Evolutionary conservation across 495 filamentous ascomycete species (phyloP).

Genomic region (Aspergillus diversus): DNA sequence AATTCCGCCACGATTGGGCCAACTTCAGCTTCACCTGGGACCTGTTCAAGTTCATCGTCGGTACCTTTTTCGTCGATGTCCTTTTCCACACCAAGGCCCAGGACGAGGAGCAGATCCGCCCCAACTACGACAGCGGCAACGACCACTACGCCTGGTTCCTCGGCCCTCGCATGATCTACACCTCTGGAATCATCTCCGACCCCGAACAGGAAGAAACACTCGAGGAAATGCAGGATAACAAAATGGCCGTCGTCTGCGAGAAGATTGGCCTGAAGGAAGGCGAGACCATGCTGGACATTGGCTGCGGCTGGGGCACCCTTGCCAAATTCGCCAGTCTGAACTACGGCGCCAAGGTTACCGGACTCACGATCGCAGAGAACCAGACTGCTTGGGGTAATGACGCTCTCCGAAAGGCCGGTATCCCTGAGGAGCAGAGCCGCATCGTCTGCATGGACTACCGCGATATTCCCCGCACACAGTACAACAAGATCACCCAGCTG

Average conservation of each 20-base stretch:
- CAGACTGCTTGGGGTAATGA: constrained; percentile 75
- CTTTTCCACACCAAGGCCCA: constrained; percentile 71
- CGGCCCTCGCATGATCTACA: constrained; percentile 77
- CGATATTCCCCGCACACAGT: constrained; percentile 63
- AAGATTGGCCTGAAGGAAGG: constrained; percentile 67
- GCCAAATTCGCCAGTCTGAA: constrained; percentile 65
- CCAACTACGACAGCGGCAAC: constrained; percentile 75
- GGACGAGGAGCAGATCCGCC: constrained; percentile 77
- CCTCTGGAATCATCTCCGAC: constrained; percentile 70
- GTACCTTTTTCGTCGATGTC: constrained; percentile 69
- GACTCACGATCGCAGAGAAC: constrained; percentile 70
- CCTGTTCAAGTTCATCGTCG: constrained; percentile 68
- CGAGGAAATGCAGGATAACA: constrained; percentile 73
- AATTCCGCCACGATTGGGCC: constrained; percentile 71
- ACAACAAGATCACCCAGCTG: constrained; percentile 73
- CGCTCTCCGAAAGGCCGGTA: constrained; percentile 60
- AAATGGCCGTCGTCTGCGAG: constrained; percentile 69
- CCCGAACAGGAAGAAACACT: constrained; percentile 66
- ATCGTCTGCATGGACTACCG: constrained; percentile 73
- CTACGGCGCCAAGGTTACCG: constrained; percentile 67
- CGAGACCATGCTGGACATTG: constrained; percentile 68
- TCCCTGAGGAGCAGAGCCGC: constrained; percentile 62
- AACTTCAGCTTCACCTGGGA: constrained; percentile 69
- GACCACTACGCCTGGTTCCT: constrained; percentile 79
- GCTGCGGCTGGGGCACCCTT: constrained; percentile 74